Evolutionary conservation across 805 yeast species (phyloP).

Genomic region (Pichia nakasei): DNA sequence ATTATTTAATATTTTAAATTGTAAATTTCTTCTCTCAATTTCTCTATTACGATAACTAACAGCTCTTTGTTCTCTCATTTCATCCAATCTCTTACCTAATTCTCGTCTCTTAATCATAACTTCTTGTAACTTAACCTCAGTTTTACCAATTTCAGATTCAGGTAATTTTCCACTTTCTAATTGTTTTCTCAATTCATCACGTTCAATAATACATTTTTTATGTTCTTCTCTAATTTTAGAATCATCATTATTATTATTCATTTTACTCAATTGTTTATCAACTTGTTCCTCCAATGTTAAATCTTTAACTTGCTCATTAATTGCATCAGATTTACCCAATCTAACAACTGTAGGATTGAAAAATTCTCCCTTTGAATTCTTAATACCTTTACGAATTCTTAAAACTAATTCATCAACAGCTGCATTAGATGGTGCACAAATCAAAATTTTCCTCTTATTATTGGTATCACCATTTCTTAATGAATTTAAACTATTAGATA

Average conservation of each 20-base stretch:
- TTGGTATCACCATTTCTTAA: constrained; percentile 2
- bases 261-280: constrained; percentile 42
- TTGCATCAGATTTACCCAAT: constrained; percentile 83
- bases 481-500: not conserved
- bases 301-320: constrained; percentile 73
- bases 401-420: constrained; percentile 94
- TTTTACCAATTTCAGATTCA: constrained; percentile 36
- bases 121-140: constrained; percentile 44
- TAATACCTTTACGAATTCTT: constrained; percentile 69
- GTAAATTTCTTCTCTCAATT: constrained; percentile 64
- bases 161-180: constrained; percentile 20
- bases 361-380: constrained; percentile 41
- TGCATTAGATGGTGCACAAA: constrained; percentile 98
- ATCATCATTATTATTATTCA: constrained; percentile 29
- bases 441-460: constrained; percentile 49
- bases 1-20: constrained; percentile 57
- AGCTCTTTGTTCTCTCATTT: constrained; percentile 64
- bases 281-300: constrained; percentile 81
- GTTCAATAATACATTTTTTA: constrained; percentile 43
- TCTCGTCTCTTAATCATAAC: constrained; percentile 56
- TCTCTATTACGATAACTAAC: constrained; percentile 69
- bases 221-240: constrained; percentile 41
- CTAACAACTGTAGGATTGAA: constrained; percentile 69
- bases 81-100: constrained; percentile 66
- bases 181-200: constrained; percentile 44